These are phyloP conservation scores for Zygosaccharomyces gambellarensis DNA, from an alignment of 805 yeast genomes.

Conservation along the genomic window DNA sequence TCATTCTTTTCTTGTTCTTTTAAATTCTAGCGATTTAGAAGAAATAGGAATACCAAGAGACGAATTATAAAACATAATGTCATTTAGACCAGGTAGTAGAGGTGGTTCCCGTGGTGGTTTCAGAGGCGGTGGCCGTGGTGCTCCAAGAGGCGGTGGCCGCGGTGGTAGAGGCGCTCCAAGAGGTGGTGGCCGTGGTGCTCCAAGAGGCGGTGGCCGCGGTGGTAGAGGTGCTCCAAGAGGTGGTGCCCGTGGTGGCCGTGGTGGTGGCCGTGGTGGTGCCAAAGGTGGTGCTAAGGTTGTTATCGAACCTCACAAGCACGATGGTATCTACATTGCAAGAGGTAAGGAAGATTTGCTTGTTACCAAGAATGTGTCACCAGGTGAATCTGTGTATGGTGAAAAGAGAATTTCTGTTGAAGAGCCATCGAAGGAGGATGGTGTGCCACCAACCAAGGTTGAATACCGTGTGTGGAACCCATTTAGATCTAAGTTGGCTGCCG, in stretches of 20 bases:
- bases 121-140: conserved; percentile 68
- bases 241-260: conserved; percentile 53
- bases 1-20: conserved; percentile 2
- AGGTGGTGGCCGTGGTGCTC: conserved; percentile 40
- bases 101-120: conserved; percentile 48
- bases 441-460: conserved; percentile 89
- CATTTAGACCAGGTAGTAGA: conserved; percentile 66
- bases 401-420: conserved; percentile 92
- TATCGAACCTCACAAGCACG: conserved; percentile 98
- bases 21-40: background rate
- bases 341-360: conserved; percentile 98
- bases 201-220: conserved; percentile 49
- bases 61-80: conserved; percentile 45
- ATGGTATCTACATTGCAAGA: conserved; percentile 98
- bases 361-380: conserved; percentile 95
- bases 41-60: background rate
- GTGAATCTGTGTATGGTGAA: conserved; percentile 98
- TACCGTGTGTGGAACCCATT: conserved; percentile 99
- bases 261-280: conserved; percentile 79
- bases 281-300: conserved; percentile 92
- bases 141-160: conserved; percentile 86
- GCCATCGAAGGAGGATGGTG: conserved; percentile 82
- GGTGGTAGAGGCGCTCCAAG: conserved; percentile 66
- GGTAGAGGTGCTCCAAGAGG: conserved; percentile 50
- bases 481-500: conserved; percentile 99